These are phyloP conservation scores for Globisporangium radiosum DNA, from an alignment of 352 stramenopile species.

Conservation along the genomic window DNA sequence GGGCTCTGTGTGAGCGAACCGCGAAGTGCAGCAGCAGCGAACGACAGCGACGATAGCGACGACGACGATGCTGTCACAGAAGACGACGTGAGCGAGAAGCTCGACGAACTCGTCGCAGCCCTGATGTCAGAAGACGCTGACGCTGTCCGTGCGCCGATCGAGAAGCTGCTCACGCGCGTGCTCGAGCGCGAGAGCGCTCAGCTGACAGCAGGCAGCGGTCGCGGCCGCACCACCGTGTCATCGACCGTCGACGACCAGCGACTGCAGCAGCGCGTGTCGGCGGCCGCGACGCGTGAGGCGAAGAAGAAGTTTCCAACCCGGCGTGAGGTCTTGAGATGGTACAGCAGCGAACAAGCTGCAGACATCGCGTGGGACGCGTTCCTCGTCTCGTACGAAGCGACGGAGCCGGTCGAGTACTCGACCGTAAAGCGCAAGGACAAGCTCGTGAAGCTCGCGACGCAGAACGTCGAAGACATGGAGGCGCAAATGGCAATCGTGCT, in stretches of 20 bases:
- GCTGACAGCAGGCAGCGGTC: slow-evolving; percentile 28
- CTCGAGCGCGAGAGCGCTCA: slow-evolving; percentile 32
- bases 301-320: slow-evolving; percentile 33
- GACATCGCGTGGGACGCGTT: slow-evolving; percentile 26
- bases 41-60: slow-evolving; percentile 19
- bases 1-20: slow-evolving; percentile 21
- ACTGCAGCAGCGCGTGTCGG: slow-evolving; percentile 28
- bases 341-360: slow-evolving; percentile 1
- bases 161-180: slow-evolving; percentile 29
- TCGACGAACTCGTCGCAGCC: slow-evolving; percentile 33
- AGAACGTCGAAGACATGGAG: slow-evolving; percentile 35
- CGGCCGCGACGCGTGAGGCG: slow-evolving; percentile 49
- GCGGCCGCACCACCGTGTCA: slow-evolving; percentile 24
- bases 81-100: slow-evolving; percentile 38
- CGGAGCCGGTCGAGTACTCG: slow-evolving; percentile 23
- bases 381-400: slow-evolving; percentile 38
- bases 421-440: slow-evolving; percentile 46
- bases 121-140: slow-evolving; percentile 29
- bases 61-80: slow-evolving; percentile 23
- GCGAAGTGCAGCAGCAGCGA: slow-evolving; percentile 7
- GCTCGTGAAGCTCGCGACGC: slow-evolving; percentile 36
- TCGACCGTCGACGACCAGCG: slow-evolving; percentile 22
- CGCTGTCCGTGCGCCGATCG: slow-evolving; percentile 29
- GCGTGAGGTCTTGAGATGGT: slow-evolving; percentile 19
- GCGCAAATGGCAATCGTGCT: slow-evolving; percentile 16